Conservation (phyloP, 768 basidiomycete genomes). For the Tylopilus subfusipes region DNA sequence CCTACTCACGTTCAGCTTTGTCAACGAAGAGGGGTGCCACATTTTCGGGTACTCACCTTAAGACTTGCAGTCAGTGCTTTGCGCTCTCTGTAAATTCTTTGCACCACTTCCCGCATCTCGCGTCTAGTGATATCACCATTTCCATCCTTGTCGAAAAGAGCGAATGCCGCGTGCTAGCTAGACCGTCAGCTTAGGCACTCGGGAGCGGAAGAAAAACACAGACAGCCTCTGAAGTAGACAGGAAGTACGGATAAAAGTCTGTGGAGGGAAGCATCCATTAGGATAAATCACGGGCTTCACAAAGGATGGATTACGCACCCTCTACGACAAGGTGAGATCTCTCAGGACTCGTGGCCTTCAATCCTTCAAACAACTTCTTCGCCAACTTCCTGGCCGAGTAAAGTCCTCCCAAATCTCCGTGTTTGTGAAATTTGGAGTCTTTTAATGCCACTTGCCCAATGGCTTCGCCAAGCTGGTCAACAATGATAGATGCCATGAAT, state of each 20-base stretch:
- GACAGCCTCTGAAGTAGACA: constrained; percentile 66
- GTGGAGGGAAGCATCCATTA: background rate
- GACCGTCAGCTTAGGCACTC: background rate
- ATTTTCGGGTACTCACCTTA: constrained; percentile 43
- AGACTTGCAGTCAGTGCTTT: constrained; percentile 67
- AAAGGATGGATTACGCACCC: constrained; percentile 37
- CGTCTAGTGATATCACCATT: constrained; percentile 75
- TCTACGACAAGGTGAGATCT: constrained; percentile 63
- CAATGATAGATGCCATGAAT: constrained; percentile 61
- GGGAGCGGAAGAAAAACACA: constrained; percentile 1
- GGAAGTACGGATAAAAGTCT: constrained; percentile 82
- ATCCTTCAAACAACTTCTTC: constrained; percentile 59
- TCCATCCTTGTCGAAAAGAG: constrained; percentile 74
- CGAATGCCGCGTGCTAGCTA: constrained; percentile 60
- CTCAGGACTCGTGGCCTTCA: constrained; percentile 58
- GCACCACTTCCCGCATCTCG: constrained; percentile 82
- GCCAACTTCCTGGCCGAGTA: constrained; percentile 66
- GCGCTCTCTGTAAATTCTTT: constrained; percentile 74
- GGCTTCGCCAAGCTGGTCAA: constrained; percentile 62
- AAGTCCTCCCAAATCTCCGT: constrained; percentile 51
- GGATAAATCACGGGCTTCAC: background rate
- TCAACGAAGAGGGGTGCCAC: background rate
- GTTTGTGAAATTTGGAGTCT: constrained; percentile 56
- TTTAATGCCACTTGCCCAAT: constrained; percentile 72
- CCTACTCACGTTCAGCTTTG: constrained; percentile 37